Percentiles rank a stretch among this genome's conserved stretches.
phyloP scores from a whole-genome alignment of 2,329 filamentous ascomycete genomes.

The Sphaerostilbella broomeana region DNA sequence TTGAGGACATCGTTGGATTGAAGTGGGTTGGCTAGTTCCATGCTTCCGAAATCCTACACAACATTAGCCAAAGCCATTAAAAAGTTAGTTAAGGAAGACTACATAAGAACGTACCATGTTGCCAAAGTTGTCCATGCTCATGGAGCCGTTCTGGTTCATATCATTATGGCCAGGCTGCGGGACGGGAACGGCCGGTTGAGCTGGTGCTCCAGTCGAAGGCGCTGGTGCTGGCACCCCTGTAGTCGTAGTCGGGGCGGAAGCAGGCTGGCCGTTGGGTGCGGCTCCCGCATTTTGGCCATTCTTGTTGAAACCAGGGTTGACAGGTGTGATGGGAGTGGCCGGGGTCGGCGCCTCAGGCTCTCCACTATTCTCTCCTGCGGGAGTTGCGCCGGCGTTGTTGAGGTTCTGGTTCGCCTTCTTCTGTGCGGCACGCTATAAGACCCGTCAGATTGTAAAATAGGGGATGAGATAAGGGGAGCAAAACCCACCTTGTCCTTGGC shows the following conservation, averaged over 20 bases:
- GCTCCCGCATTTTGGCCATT: conserved; percentile 23
- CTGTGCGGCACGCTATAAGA: conserved; percentile 43
- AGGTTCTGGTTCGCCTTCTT: conserved; percentile 57
- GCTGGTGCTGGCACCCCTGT: conserved; percentile 25
- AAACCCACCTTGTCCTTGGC: conserved; percentile 54
- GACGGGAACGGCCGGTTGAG: conserved; percentile 36
- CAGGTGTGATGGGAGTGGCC: conserved; percentile 58
- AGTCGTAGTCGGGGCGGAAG: conserved; percentile 21
- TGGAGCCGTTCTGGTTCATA: conserved; percentile 37
- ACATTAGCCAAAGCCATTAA: conserved; percentile 7
- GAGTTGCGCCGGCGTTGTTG: conserved; percentile 44
- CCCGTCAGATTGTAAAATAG: conserved; percentile 17
- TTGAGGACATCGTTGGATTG: conserved; percentile 52
- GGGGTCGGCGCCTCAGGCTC: conserved; percentile 55
- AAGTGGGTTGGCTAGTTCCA: conserved; percentile 52
- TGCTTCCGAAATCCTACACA: conserved; percentile 35
- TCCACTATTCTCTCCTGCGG: conserved; percentile 48
- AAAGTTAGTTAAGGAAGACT: not conserved
- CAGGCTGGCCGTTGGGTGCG: conserved; percentile 27
- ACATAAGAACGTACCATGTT: conserved; percentile 35
- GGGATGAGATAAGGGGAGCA: conserved; percentile 4
- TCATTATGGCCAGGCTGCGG: conserved; percentile 42
- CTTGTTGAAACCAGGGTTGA: conserved; percentile 44
- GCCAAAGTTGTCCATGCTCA: conserved; percentile 39
- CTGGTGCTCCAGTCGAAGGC: conserved; percentile 24